Evolutionary conservation across 129 eudicot species (phyloP).

Genomic region (Lonicera japonica): DNA sequence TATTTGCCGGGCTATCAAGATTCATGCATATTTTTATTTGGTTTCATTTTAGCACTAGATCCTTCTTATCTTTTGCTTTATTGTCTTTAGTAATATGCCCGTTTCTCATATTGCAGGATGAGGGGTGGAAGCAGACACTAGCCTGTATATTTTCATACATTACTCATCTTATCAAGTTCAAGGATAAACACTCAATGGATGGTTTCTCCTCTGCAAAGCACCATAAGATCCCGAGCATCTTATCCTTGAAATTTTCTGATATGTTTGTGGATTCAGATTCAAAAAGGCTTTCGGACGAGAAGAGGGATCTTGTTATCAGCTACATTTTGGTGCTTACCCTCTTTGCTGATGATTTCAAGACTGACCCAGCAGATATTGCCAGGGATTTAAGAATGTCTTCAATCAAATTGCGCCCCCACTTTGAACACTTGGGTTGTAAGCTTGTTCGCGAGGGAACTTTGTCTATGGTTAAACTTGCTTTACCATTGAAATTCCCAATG

Average conservation of each 20-base stretch:
- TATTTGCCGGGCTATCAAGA: too few species aligned
- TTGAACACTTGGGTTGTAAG: conserved; percentile 29
- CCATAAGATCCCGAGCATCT: conserved; percentile 57
- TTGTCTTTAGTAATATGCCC: background rate
- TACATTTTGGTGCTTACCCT: conserved; percentile 72
- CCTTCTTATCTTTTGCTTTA: background rate
- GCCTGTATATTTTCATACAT: conserved; percentile 73
- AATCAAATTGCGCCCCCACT: conserved; percentile 37
- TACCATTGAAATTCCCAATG: too few species aligned
- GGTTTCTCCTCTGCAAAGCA: conserved; percentile 43
- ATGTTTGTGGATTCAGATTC: conserved; percentile 43
- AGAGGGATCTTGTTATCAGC: conserved; percentile 49
- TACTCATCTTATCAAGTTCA: conserved; percentile 69
- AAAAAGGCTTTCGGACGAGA: conserved; percentile 55
- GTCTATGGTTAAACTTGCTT: too few species aligned
- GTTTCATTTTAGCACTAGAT: background rate
- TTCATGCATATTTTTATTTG: too few species aligned
- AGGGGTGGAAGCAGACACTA: conserved; percentile 33
- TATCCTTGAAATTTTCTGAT: conserved; percentile 43
- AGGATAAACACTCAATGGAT: conserved; percentile 57
- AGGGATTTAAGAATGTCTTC: conserved; percentile 56
- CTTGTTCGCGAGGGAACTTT: background rate
- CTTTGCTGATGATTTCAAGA: conserved; percentile 52
- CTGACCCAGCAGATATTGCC: conserved; percentile 70
- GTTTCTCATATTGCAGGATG: conserved; percentile 41